phyloP scores from a whole-genome alignment of 148 eudicot genomes.

The Spergularia bocconei region DNA sequence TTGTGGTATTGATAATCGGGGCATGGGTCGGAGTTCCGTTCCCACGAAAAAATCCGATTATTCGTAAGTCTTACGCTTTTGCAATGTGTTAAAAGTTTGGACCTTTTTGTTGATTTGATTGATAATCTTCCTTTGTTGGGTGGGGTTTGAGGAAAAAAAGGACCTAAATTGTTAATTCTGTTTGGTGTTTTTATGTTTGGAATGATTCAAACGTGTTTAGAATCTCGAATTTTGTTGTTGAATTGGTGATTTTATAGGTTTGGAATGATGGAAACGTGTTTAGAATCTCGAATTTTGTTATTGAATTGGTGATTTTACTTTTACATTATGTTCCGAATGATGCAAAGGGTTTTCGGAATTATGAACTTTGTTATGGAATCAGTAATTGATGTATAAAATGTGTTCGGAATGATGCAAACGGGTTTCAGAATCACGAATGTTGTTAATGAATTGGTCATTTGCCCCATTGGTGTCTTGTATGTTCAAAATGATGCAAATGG shows the following conservation, averaged over 20 bases:
- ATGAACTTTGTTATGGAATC: neutral
- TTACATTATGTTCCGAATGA: too few species aligned
- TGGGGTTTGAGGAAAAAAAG: too few species aligned
- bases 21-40: slow-evolving; percentile 79
- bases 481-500: too few species aligned
- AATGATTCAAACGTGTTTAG: too few species aligned
- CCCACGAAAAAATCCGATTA: slow-evolving; percentile 68
- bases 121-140: neutral
- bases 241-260: too few species aligned
- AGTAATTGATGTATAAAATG: neutral
- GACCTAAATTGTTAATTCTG: too few species aligned
- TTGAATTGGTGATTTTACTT: neutral
- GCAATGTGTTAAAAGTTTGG: neutral
- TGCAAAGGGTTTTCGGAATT: neutral
- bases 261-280: too few species aligned
- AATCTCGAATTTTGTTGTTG: too few species aligned
- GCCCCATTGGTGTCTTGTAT: too few species aligned
- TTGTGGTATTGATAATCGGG: slow-evolving; percentile 94
- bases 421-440: too few species aligned
- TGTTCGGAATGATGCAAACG: neutral
- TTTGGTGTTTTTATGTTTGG: too few species aligned
- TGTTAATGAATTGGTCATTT: too few species aligned
- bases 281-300: neutral
- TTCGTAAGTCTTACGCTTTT: slow-evolving; percentile 42
- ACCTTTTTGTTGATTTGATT: neutral